Percentiles rank a stretch among this genome's conserved stretches.
These are phyloP conservation scores for Paramecium biaurelia DNA, from an alignment of 73 alveolate species.

Conservation along the genomic window DNA sequence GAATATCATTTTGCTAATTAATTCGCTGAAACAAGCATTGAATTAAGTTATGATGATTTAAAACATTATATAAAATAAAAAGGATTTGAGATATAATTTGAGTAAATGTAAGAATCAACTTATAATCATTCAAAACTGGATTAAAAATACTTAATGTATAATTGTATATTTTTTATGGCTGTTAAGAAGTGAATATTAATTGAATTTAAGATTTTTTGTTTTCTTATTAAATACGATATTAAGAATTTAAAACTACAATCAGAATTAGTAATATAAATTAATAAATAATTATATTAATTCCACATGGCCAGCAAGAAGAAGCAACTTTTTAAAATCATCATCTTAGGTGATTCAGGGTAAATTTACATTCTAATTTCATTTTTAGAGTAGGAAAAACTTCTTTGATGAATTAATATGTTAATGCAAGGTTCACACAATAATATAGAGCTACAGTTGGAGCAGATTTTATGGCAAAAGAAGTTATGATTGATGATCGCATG, in stretches of 20 bases:
- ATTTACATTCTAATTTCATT: too few species aligned
- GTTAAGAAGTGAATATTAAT: background rate
- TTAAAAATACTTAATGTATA: background rate
- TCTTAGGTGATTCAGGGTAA: slow-evolving; percentile 95
- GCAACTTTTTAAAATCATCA: slow-evolving; percentile 92
- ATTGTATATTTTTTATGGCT: slow-evolving; percentile 22
- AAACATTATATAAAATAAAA: background rate
- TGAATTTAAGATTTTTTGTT: background rate
- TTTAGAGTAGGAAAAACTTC: slow-evolving; percentile 95
- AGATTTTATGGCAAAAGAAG: slow-evolving; percentile 94
- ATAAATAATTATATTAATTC: background rate
- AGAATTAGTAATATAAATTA: background rate
- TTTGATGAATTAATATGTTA: slow-evolving; percentile 85
- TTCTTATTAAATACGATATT: background rate
- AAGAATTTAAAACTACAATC: background rate
- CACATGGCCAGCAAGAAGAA: slow-evolving; percentile 89
- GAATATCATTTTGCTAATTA: slow-evolving; percentile 89
- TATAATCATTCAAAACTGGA: slow-evolving; percentile 49
- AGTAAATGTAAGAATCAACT: slow-evolving; percentile 45
- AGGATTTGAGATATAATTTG: slow-evolving; percentile 78
- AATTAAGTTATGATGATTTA: slow-evolving; percentile 84
- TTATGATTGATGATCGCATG: slow-evolving; percentile 85
- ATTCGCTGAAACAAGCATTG: slow-evolving; percentile 78
- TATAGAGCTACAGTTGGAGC: slow-evolving; percentile 98
- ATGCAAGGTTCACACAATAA: slow-evolving; percentile 83